Evolutionary conservation across 1,139 yeast species (phyloP), one percentile per base, ranked within the genome.

Genomic region (Casaregolazyma suthepensis): DNA sequence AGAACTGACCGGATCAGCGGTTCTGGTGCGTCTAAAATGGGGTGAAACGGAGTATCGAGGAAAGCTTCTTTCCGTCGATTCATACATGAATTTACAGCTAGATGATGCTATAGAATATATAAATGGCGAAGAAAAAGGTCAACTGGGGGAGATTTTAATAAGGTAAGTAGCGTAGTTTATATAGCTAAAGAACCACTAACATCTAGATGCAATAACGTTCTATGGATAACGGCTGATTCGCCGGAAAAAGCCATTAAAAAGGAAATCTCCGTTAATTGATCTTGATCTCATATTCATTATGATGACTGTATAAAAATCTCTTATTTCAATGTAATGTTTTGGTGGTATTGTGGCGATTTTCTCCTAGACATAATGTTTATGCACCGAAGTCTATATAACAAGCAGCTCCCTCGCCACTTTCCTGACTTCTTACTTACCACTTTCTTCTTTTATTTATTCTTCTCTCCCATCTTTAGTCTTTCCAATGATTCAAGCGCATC

Each of bases 21-120:
- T 93, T 15, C 72, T 85, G n/a, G 95, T 93, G n/a, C 80, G 93
- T 53, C 78, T 93, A 58, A 93, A 93, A 69, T 94, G 96, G 87
- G 93, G 90, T 66, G 81, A 81, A 59, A 87, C 96, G n/a, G 96
- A 90, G 67, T 93, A 93, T 71, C 78, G 75, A 56, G 99, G 99
- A 0, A 78, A 70, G n/a, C 76, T 93, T 49, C 72, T 83, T 15
- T 83, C 96, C 1, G 86, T 89, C 29, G 99, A 93, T 67, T 88
- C 89, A 62, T 94, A 93, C 71, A 93, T 94, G 93, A 94, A 93
- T 65, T 63, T 93, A 43, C 91, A 89, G 66, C 73, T 93, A 44
- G 83, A 80, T 44, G 79, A 83, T 38, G 85, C 96, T 1, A 79
- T 75, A 52, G 96, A 90, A 68, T 73, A 75, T 50, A 74, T 81